Conservation (phyloP, 345 rosid species). For the Camelina neglecta region DNA sequence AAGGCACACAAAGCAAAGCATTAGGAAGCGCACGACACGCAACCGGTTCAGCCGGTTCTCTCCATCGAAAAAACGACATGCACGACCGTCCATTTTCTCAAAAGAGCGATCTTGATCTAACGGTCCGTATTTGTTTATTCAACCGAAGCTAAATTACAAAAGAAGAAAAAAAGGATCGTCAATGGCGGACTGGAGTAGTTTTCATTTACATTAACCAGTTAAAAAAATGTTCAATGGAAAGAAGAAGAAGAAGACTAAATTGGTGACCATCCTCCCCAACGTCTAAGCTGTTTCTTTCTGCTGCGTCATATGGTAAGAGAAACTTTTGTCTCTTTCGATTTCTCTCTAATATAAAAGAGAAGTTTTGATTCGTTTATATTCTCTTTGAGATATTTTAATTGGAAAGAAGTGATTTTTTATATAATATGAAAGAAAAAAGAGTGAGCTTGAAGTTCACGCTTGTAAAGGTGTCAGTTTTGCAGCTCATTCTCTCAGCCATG, state of each 20-base stretch:
- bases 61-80: slow-evolving; percentile 28
- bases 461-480: slow-evolving; percentile 54
- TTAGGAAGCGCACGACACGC: slow-evolving; percentile 45
- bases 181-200: slow-evolving; percentile 30
- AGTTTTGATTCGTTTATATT: slow-evolving; percentile 49
- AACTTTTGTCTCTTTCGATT: slow-evolving; percentile 26
- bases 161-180: not conserved
- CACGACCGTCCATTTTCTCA: slow-evolving; percentile 30
- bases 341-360: not conserved
- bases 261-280: slow-evolving; percentile 37
- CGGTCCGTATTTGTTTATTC: slow-evolving; percentile 34
- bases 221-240: slow-evolving; percentile 1
- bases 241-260: not conserved
- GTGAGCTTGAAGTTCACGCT: slow-evolving; percentile 63
- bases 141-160: slow-evolving; percentile 21
- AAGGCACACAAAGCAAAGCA: slow-evolving; percentile 21
- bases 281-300: slow-evolving; percentile 45
- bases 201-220: slow-evolving; percentile 39
- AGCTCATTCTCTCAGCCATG: slow-evolving; percentile 37
- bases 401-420: slow-evolving; percentile 29
- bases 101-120: slow-evolving; percentile 28
- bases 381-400: not conserved
- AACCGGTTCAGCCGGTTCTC: slow-evolving; percentile 52
- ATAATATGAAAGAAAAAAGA: not conserved
- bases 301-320: slow-evolving; percentile 44